A percentile compares a stretch with the other conserved stretches of the same genome.
Conservation (phyloP, 345 rosid genomes). For the Populus ilicifolia region DNA sequence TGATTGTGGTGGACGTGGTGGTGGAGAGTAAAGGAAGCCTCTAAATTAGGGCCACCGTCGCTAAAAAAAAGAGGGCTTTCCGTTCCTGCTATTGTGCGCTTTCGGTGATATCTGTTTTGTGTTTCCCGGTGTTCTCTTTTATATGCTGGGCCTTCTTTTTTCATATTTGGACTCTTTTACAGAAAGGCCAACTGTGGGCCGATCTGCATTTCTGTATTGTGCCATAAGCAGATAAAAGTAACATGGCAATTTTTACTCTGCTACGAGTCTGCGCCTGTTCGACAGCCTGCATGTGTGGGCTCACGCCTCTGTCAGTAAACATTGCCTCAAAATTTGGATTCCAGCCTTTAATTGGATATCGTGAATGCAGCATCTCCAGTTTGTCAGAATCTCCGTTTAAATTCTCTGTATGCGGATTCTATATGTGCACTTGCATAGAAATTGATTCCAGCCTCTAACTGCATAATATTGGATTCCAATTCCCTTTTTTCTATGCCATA, state of each 20-base stretch:
- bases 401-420: no score
- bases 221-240: neutral
- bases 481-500: no score
- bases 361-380: no score
- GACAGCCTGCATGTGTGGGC: neutral
- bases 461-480: no score
- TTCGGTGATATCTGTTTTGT: neutral
- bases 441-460: no score
- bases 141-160: neutral
- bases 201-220: neutral
- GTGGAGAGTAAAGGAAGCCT: neutral
- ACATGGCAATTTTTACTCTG: neutral
- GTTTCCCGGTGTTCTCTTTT: neutral
- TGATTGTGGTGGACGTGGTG: neutral
- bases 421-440: no score
- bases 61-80: neutral
- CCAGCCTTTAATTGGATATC: neutral
- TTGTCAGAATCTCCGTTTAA: no score
- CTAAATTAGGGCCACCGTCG: slow-evolving; percentile 23
- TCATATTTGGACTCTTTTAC: neutral
- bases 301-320: neutral
- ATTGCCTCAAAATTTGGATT: neutral
- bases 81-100: slow-evolving; percentile 9
- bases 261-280: neutral
- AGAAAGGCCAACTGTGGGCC: neutral